Evolutionary conservation across 257 asterid genomes (phyloP).

Genomic region (Marsdenia floribunda): DNA sequence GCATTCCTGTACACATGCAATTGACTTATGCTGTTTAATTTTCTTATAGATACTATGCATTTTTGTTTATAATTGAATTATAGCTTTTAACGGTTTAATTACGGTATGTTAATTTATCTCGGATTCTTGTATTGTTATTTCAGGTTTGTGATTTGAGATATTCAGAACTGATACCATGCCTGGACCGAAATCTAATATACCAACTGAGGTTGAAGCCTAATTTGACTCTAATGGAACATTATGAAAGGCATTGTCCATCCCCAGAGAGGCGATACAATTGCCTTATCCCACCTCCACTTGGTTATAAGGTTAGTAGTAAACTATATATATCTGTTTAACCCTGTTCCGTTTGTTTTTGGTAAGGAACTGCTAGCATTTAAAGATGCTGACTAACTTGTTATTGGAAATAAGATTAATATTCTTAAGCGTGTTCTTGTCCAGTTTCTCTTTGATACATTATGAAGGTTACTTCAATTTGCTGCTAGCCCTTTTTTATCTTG

Average conservation of each 20-base stretch:
- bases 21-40: background rate
- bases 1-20: slow-evolving; percentile 55
- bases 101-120: background rate
- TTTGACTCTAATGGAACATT: slow-evolving; percentile 91
- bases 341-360: background rate
- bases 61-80: background rate
- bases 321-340: background rate
- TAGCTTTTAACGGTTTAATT: background rate
- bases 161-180: slow-evolving; percentile 88
- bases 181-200: slow-evolving; percentile 63
- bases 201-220: slow-evolving; percentile 68
- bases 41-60: background rate
- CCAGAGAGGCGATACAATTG: slow-evolving; percentile 77
- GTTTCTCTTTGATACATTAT: slow-evolving; percentile 4
- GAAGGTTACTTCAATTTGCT: slow-evolving; percentile 3
- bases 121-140: background rate
- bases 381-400: background rate
- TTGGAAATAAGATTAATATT: background rate
- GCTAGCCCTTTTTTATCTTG: slow-evolving; percentile 35
- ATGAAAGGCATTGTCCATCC: slow-evolving; percentile 92
- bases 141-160: slow-evolving; percentile 79
- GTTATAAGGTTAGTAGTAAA: slow-evolving; percentile 69
- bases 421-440: background rate
- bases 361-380: background rate
- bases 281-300: slow-evolving; percentile 82